These are phyloP conservation scores for Wilcoxina mikolae DNA, from an alignment of 495 filamentous ascomycete species.

Conservation along the genomic window DNA sequence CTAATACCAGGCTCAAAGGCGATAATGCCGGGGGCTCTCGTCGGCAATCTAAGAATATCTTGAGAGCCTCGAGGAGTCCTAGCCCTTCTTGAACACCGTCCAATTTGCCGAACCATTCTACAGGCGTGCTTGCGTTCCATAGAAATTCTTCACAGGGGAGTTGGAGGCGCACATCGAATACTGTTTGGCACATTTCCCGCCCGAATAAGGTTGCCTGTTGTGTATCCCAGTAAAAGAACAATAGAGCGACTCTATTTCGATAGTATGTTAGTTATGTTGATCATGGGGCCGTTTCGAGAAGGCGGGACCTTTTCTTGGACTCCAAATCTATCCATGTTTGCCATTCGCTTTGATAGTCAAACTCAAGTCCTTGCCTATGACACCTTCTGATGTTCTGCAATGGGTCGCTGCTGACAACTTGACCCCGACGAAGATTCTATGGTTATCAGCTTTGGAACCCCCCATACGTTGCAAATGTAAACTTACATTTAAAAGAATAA, in stretches of 20 bases:
- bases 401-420: conserved; percentile 19
- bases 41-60: conserved; percentile 21
- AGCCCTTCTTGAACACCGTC: conserved; percentile 19
- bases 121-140: conserved; percentile 23
- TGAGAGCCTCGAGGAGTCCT: conserved; percentile 23
- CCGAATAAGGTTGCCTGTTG: conserved; percentile 27
- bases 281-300: conserved; percentile 2
- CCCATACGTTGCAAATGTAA: neutral
- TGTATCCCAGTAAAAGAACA: conserved; percentile 29
- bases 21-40: conserved; percentile 20
- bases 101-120: conserved; percentile 23
- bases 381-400: conserved; percentile 21
- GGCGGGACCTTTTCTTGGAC: conserved; percentile 22
- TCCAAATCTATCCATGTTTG: conserved; percentile 28
- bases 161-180: conserved; percentile 24
- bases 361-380: conserved; percentile 23
- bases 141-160: conserved; percentile 26
- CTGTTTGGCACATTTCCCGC: conserved; percentile 24
- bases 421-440: conserved; percentile 23
- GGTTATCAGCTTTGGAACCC: neutral
- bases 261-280: neutral
- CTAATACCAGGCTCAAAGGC: conserved; percentile 23
- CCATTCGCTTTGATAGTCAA: conserved; percentile 26
- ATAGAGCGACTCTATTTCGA: conserved; percentile 19
- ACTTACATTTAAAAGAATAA: conserved; percentile 26